Evolutionary conservation across 2,329 filamentous ascomycete genomes (phyloP), one percentile per base, ranked within the genome.

Genomic region (Diaporthe vaccinii): DNA sequence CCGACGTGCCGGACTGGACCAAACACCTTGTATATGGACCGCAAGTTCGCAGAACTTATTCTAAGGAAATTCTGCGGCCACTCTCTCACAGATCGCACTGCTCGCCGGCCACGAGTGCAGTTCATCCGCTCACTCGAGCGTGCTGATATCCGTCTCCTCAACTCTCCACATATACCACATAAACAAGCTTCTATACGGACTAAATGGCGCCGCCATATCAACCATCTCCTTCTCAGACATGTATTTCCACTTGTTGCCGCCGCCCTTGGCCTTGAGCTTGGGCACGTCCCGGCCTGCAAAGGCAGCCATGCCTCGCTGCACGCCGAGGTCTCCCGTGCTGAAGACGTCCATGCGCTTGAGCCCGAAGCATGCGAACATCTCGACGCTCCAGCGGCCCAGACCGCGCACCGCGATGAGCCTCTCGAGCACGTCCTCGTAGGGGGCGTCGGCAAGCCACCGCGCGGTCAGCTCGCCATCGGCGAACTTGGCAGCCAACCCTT

Each of bases 141-240:
- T 89, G 77, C 88, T 91, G 36, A 96, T 85, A 83, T 97, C 93
- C 5, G 95, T 95, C 81, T 95, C 91, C 82, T 93, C 93, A 15
- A 96, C 92, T 75, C 93, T 88, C 96, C 96, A 98, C 94, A 98
- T 98, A 82, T 98, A 98, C 96, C 96, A 98, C 96, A 98, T 98
- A 81, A 98, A 98, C 58, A 98, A 83, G 80, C 93, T 97, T 81
- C 96, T 93, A 84, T 98, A 98, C 4, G 96, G 97, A 75, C 90
- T 89, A 83, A 98, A 99, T 81, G 88, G 91, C 74, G 93, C 93
- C 17, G 95, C 92, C 78, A 95, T 88, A 78, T 95, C 94, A 76
- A 93, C 83, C 97, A 99, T 98, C 76, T 98, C 97, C 82, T 92
- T 90, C 85, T 98, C 97, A 49, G 89, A 90, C 95, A 98, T 98